Evolutionary conservation across 768 basidiomycete genomes (phyloP).

Genomic region (Leccinum barrowsii): DNA sequence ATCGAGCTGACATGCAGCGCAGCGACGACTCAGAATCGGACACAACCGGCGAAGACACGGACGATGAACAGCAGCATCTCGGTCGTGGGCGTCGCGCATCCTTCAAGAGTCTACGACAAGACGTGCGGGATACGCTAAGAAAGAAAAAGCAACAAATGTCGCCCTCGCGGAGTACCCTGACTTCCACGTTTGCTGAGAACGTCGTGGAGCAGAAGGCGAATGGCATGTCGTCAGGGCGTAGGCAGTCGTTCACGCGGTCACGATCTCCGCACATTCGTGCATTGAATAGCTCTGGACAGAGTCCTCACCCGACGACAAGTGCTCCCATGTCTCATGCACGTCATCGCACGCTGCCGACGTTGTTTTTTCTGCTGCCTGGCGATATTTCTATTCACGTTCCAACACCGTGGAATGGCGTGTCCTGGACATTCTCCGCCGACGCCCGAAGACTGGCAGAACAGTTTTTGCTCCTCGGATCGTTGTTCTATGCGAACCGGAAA

Average conservation of each 20-base stretch:
- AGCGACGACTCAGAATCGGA: conserved; percentile 50
- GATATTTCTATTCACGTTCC: conserved; percentile 43
- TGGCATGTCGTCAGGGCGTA: conserved; percentile 33
- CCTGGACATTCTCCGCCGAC: conserved; percentile 55
- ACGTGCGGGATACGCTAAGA: conserved; percentile 23
- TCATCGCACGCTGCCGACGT: conserved; percentile 27
- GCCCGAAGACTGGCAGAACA: conserved; percentile 61
- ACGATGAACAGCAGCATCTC: conserved; percentile 44
- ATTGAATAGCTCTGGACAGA: conserved; percentile 32
- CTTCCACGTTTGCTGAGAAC: conserved; percentile 23
- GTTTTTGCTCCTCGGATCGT: conserved; percentile 58
- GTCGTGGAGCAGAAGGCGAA: conserved; percentile 32
- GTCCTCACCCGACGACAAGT: conserved; percentile 34
- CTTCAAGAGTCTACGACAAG: conserved; percentile 27
- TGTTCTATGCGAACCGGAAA: conserved; percentile 52
- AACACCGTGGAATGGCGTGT: conserved; percentile 38
- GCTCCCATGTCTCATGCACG: conserved; percentile 45
- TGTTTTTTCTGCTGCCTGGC: conserved; percentile 44
- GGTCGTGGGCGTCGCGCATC: conserved; percentile 44
- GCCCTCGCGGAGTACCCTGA: conserved; percentile 24
- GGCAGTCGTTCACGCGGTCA: conserved; percentile 64
- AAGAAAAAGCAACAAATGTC: conserved; percentile 29
- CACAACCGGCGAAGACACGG: conserved; percentile 58
- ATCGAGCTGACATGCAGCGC: conserved; percentile 18
- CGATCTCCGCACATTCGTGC: conserved; percentile 56